These are phyloP conservation scores for Suhomyces anneliseae DNA, from an alignment of 1,139 yeast species.

Conservation along the genomic window DNA sequence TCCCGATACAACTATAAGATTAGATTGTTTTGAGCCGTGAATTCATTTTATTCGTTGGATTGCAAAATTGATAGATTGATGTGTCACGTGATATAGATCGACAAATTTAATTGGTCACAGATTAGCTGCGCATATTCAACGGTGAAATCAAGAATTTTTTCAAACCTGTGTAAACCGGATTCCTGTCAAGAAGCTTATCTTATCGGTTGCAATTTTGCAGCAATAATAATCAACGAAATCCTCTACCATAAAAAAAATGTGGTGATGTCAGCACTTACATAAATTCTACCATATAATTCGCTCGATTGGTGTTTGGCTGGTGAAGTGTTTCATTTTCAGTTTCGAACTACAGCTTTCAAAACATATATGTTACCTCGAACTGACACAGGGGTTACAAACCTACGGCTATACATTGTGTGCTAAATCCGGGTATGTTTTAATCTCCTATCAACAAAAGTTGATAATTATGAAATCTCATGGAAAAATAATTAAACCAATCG, in stretches of 20 bases:
- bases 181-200: not conserved
- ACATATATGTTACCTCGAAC: no score
- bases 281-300: not conserved
- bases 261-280: no score
- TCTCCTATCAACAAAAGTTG: no score
- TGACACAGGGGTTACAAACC: no score
- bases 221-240: not conserved
- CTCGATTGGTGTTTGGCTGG: not conserved
- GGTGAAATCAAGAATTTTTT: not conserved
- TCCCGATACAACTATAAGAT: not conserved
- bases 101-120: not conserved
- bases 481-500: no score
- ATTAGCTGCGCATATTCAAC: not conserved
- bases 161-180: conserved; percentile 4
- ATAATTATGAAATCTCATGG: no score
- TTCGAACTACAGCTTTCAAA: no score
- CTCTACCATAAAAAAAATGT: no score
- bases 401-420: no score
- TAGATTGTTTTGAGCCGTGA: conserved; percentile 2
- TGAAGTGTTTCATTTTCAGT: no score
- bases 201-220: not conserved
- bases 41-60: not conserved
- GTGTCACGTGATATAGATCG: not conserved
- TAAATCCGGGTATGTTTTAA: no score
- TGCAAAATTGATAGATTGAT: not conserved